phyloP scores from a whole-genome alignment of 2,329 filamentous ascomycete genomes.

The Phaeophleospora eucalypticola region DNA sequence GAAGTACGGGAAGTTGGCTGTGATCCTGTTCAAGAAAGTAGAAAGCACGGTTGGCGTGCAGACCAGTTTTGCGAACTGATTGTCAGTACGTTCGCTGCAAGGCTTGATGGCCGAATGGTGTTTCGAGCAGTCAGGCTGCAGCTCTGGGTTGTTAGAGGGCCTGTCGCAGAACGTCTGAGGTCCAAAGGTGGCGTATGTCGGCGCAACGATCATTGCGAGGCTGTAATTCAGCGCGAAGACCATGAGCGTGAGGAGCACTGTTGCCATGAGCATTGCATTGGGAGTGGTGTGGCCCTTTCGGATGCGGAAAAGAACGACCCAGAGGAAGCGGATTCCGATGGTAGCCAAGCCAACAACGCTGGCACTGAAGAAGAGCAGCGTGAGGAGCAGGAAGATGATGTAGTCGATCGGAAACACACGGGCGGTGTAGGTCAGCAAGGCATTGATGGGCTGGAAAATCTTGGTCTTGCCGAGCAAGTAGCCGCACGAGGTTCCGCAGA shows the following conservation, averaged over 20 bases:
- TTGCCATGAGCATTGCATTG: constrained; percentile 85
- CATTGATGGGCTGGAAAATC: constrained; percentile 94
- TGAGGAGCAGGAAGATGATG: constrained; percentile 76
- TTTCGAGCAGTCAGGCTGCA: constrained; percentile 70
- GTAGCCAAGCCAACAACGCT: constrained; percentile 81
- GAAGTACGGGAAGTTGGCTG: constrained; percentile 92
- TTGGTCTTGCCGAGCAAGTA: constrained; percentile 86
- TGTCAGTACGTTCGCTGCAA: constrained; percentile 73
- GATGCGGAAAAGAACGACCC: constrained; percentile 90
- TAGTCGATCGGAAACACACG: constrained; percentile 90
- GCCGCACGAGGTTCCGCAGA: constrained; percentile 85
- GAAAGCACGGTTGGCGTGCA: constrained; percentile 91
- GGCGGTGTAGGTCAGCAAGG: constrained; percentile 74
- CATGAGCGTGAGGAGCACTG: constrained; percentile 84
- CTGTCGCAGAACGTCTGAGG: constrained; percentile 91
- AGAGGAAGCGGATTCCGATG: constrained; percentile 91
- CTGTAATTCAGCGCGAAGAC: constrained; percentile 90
- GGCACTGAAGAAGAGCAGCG: constrained; percentile 82
- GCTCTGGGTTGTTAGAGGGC: constrained; percentile 56
- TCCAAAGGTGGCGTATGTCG: constrained; percentile 90
- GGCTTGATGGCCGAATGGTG: constrained; percentile 69
- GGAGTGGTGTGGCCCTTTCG: constrained; percentile 83
- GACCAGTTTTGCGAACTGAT: constrained; percentile 67
- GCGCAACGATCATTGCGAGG: constrained; percentile 87
- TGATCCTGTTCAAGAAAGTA: constrained; percentile 88